Conservation (phyloP, 148 eudicot genomes). For the Nyssa sinensis region DNA sequence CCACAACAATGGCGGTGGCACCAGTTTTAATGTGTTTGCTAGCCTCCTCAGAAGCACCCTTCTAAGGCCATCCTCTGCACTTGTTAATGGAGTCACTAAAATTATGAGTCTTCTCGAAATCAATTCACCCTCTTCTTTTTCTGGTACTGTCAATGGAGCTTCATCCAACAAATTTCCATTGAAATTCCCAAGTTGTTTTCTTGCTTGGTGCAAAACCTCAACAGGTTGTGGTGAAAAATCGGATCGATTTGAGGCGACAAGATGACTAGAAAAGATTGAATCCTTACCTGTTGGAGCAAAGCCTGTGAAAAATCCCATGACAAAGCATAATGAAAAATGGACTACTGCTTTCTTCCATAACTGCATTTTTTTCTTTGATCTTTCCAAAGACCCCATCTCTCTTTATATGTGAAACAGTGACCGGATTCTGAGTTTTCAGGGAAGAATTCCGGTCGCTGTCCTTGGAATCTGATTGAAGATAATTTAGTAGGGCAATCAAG, state of each 20-base stretch:
- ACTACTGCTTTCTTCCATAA: conserved; percentile 70
- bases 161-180: conserved; percentile 32
- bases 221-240: conserved; percentile 39
- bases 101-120: conserved; percentile 57
- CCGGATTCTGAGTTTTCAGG: neutral
- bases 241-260: conserved; percentile 19
- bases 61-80: conserved; percentile 40
- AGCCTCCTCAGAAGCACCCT: conserved; percentile 55
- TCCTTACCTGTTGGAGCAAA: conserved; percentile 70
- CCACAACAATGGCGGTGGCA: conserved; percentile 76
- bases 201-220: conserved; percentile 12
- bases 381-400: conserved; percentile 53
- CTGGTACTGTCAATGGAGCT: conserved; percentile 19
- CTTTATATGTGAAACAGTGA: neutral
- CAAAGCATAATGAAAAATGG: conserved; percentile 79
- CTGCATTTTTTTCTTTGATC: conserved; percentile 63
- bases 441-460: neutral
- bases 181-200: neutral
- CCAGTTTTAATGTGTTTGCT: conserved; percentile 66
- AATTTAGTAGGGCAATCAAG: neutral
- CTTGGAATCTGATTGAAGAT: neutral
- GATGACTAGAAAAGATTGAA: conserved; percentile 21
- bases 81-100: conserved; percentile 76
- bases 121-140: conserved; percentile 14
- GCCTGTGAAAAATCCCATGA: conserved; percentile 85